phyloP scores from a whole-genome alignment of 352 stramenopile genomes.

The Phytopythium oedochilum region DNA sequence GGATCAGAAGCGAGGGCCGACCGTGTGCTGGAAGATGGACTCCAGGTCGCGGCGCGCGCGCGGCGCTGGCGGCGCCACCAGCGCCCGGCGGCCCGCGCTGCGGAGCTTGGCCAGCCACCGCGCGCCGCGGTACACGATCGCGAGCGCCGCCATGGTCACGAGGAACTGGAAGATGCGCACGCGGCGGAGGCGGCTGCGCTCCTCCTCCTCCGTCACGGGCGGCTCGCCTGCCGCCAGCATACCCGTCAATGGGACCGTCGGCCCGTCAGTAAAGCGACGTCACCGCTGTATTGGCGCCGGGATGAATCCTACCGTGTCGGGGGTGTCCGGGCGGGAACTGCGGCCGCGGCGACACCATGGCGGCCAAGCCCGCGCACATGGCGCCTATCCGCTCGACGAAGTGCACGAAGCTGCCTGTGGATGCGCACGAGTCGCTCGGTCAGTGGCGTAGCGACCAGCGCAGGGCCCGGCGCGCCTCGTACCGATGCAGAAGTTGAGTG shows the following conservation, averaged over 20 bases:
- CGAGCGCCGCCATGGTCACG: constrained; percentile 48
- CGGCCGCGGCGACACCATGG: constrained; percentile 60
- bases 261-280: too few species aligned
- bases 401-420: constrained; percentile 67
- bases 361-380: constrained; percentile 63
- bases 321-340: constrained; percentile 67
- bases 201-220: constrained; percentile 60
- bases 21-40: constrained; percentile 65
- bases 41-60: constrained; percentile 44
- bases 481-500: constrained; percentile 73
- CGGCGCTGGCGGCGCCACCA: constrained; percentile 22
- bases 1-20: constrained; percentile 13
- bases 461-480: background rate
- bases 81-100: constrained; percentile 19
- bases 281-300: too few species aligned
- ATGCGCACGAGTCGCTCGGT: background rate
- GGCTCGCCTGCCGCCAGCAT: constrained; percentile 31
- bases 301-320: constrained; percentile 51
- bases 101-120: constrained; percentile 53
- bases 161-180: constrained; percentile 83
- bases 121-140: constrained; percentile 51
- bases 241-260: too few species aligned
- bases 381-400: constrained; percentile 80
- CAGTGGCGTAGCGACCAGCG: background rate
- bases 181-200: constrained; percentile 56